Percentiles rank a stretch among this genome's conserved stretches.
Evolutionary conservation across 257 asterid species (phyloP).

Genomic region (Rhazya stricta): DNA sequence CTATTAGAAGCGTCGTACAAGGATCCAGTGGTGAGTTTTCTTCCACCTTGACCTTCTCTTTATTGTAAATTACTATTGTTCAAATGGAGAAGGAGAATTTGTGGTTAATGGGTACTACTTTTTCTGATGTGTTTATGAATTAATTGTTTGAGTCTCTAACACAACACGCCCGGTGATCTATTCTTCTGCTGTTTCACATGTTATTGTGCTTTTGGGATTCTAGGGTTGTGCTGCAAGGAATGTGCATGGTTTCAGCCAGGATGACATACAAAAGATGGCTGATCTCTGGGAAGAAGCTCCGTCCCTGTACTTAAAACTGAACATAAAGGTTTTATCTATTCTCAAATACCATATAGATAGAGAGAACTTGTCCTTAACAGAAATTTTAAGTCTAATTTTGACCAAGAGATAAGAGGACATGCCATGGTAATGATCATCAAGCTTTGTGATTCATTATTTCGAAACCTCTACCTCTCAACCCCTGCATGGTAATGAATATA

Average conservation of each 20-base stretch:
- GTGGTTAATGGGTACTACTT: neutral
- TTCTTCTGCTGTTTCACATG: neutral
- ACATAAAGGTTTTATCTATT: conserved; percentile 54
- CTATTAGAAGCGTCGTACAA: conserved; percentile 88
- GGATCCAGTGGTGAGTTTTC: conserved; percentile 80
- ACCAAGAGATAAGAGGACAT: neutral
- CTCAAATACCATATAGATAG: neutral
- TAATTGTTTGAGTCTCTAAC: neutral
- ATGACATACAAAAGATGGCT: conserved; percentile 76
- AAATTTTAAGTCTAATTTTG: neutral
- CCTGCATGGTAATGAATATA: neutral
- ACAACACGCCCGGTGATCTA: neutral
- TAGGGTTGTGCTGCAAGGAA: conserved; percentile 99
- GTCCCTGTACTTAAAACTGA: conserved; percentile 70
- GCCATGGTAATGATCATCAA: neutral
- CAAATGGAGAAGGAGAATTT: neutral
- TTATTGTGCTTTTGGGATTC: conserved; percentile 18
- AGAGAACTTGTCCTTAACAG: neutral
- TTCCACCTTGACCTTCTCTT: conserved; percentile 12
- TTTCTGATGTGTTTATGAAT: neutral
- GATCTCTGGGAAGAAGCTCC: conserved; percentile 91
- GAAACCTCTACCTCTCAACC: neutral
- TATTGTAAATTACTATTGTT: neutral
- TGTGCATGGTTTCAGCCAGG: conserved; percentile 79
- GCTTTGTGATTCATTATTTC: neutral